A percentile compares a stretch with the other conserved stretches of the same genome.
phyloP scores from a whole-genome alignment of 306 rosid genomes.

The Nissolia schottii region DNA sequence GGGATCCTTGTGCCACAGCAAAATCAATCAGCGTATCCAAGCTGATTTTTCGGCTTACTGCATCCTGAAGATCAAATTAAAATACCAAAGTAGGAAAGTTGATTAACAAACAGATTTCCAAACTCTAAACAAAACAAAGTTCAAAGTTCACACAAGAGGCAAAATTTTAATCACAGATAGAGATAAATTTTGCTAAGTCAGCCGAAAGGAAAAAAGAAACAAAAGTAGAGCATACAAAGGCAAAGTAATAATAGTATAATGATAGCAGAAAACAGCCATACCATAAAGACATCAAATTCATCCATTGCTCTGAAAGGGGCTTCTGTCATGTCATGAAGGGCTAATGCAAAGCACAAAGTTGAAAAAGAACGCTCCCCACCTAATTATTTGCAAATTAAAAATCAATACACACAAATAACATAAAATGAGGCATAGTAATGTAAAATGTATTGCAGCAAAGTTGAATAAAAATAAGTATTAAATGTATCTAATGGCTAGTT shows the following conservation, averaged over 20 bases:
- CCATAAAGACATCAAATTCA: slow-evolving; percentile 98
- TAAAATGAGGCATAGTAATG: neutral
- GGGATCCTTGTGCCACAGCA: slow-evolving; percentile 82
- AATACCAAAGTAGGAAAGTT: neutral
- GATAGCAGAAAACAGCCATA: slow-evolving; percentile 19
- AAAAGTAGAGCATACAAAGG: neutral
- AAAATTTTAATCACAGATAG: neutral
- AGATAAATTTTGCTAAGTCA: neutral
- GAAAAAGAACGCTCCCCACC: slow-evolving; percentile 98
- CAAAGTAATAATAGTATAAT: neutral
- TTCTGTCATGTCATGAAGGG: slow-evolving; percentile 94
- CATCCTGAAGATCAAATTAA: slow-evolving; percentile 59
- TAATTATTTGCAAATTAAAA: slow-evolving; percentile 20
- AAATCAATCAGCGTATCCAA: slow-evolving; percentile 85
- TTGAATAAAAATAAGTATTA: neutral
- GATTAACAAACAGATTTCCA: neutral
- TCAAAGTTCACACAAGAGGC: neutral
- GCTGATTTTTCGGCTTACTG: slow-evolving; percentile 92
- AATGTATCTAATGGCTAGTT: neutral
- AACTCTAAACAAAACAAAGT: neutral
- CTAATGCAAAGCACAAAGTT: slow-evolving; percentile 85
- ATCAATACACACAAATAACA: neutral
- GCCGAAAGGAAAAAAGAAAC: neutral
- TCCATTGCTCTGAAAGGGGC: slow-evolving; percentile 97
- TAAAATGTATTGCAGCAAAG: neutral